phyloP scores from a whole-genome alignment of 805 yeast genomes.

The Candida hispaniensis region DNA sequence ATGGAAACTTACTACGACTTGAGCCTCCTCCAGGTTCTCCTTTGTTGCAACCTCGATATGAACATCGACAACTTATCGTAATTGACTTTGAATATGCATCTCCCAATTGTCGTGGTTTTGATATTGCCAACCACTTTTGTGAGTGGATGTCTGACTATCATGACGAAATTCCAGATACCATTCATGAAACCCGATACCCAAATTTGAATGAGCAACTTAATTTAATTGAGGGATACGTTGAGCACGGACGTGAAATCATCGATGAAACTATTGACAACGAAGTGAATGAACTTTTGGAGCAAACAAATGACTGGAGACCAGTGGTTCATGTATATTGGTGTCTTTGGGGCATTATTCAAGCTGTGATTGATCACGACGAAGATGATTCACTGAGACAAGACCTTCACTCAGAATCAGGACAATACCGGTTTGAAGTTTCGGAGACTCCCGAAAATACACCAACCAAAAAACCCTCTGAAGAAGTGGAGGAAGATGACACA shows the following conservation, averaged over 20 bases:
- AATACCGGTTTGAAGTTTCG: slow-evolving; percentile 32
- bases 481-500: slow-evolving; percentile 41
- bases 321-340: slow-evolving; percentile 74
- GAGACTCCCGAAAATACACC: slow-evolving; percentile 31
- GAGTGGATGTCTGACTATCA: slow-evolving; percentile 98
- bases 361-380: slow-evolving; percentile 34
- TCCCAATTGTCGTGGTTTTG: slow-evolving; percentile 78
- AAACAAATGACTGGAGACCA: slow-evolving; percentile 68
- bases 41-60: slow-evolving; percentile 36
- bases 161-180: slow-evolving; percentile 45
- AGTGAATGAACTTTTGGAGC: slow-evolving; percentile 47
- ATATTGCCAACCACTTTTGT: slow-evolving; percentile 83
- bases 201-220: slow-evolving; percentile 54
- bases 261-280: slow-evolving; percentile 34
- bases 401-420: slow-evolving; percentile 32
- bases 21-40: slow-evolving; percentile 42
- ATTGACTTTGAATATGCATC: slow-evolving; percentile 97
- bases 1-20: slow-evolving; percentile 76
- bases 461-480: slow-evolving; percentile 19
- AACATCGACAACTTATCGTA: slow-evolving; percentile 71
- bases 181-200: slow-evolving; percentile 56
- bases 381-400: slow-evolving; percentile 33
- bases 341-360: slow-evolving; percentile 84
- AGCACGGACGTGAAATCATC: slow-evolving; percentile 31
- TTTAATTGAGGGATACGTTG: slow-evolving; percentile 67